A percentile compares a stretch with the other conserved stretches of the same genome.
Evolutionary conservation across 179 eudicot genomes (phyloP).

Genomic region (Pouteria campechiana): DNA sequence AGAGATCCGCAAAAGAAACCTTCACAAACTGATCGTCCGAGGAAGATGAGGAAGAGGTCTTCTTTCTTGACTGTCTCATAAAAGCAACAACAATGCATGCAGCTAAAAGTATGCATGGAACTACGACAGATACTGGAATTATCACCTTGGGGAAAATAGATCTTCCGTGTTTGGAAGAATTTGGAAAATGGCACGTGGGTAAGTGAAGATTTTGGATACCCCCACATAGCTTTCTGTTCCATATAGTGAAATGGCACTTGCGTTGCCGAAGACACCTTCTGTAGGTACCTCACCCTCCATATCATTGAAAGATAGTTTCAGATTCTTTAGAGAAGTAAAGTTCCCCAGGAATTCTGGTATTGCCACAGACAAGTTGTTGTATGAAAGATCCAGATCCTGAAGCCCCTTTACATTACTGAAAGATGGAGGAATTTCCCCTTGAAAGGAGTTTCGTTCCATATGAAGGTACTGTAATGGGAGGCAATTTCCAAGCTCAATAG

Average conservation of each 20-base stretch:
- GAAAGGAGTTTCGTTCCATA: slow-evolving; percentile 8
- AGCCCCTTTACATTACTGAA: slow-evolving; percentile 9
- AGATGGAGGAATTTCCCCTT: slow-evolving; percentile 11
- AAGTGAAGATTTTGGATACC: slow-evolving; percentile 5
- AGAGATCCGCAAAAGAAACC: slow-evolving; percentile 11
- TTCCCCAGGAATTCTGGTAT: slow-evolving; percentile 9
- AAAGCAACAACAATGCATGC: not conserved
- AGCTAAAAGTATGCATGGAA: not conserved
- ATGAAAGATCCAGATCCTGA: slow-evolving; percentile 13
- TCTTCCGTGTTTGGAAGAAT: not conserved
- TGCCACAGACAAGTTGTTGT: slow-evolving; percentile 15
- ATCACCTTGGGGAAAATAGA: not conserved
- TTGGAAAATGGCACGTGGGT: not conserved
- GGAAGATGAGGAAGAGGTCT: not conserved
- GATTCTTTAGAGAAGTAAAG: not conserved
- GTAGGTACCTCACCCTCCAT: slow-evolving; percentile 16
- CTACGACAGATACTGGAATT: not conserved
- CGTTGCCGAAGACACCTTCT: slow-evolving; percentile 9
- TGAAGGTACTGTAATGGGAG: slow-evolving; percentile 1
- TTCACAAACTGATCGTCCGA: not conserved
- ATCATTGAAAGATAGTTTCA: slow-evolving; percentile 17
- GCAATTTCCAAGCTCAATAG: slow-evolving; percentile 10
- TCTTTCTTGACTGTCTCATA: not conserved
- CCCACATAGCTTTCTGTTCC: slow-evolving; percentile 12
- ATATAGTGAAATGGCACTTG: slow-evolving; percentile 7